Conservation (phyloP, 208 protist species). For the Novymonas esmeraldas region DNA sequence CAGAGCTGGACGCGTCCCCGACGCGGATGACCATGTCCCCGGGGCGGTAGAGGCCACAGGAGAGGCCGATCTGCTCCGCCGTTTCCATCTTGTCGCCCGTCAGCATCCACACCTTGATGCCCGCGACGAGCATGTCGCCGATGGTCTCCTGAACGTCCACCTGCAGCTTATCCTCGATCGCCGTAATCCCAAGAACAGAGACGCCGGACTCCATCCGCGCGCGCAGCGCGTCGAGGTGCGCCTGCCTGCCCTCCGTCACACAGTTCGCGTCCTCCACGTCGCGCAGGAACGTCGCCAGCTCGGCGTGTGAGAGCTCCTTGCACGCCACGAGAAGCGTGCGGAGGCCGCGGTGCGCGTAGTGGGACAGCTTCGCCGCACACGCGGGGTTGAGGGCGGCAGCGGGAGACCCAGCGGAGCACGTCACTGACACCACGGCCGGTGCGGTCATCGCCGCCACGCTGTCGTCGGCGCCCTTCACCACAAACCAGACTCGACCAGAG, state of each 20-base stretch:
- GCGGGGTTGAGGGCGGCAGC: slow-evolving; percentile 13
- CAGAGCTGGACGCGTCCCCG: background rate
- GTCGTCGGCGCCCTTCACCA: slow-evolving; percentile 93
- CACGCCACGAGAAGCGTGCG: slow-evolving; percentile 80
- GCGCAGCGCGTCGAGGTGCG: slow-evolving; percentile 53
- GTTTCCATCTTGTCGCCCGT: slow-evolving; percentile 99
- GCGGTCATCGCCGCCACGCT: slow-evolving; percentile 53
- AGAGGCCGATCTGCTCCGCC: slow-evolving; percentile 95
- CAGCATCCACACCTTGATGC: slow-evolving; percentile 96
- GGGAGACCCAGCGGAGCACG: background rate
- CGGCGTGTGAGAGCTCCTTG: slow-evolving; percentile 43
- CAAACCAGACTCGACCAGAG: slow-evolving; percentile 45
- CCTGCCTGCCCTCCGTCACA: slow-evolving; percentile 41
- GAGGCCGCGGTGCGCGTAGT: slow-evolving; percentile 68
- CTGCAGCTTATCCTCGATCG: slow-evolving; percentile 98
- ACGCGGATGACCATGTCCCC: slow-evolving; percentile 59
- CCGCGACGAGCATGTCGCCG: slow-evolving; percentile 62
- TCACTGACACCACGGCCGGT: background rate
- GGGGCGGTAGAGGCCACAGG: slow-evolving; percentile 63
- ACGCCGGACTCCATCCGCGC: slow-evolving; percentile 86
- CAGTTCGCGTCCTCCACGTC: slow-evolving; percentile 39
- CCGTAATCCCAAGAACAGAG: slow-evolving; percentile 92
- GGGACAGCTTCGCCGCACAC: slow-evolving; percentile 41
- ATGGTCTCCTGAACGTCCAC: slow-evolving; percentile 93
- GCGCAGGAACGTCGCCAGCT: slow-evolving; percentile 47